phyloP scores from a whole-genome alignment of 495 filamentous ascomycete genomes.

The Podospora pseudocomata region DNA sequence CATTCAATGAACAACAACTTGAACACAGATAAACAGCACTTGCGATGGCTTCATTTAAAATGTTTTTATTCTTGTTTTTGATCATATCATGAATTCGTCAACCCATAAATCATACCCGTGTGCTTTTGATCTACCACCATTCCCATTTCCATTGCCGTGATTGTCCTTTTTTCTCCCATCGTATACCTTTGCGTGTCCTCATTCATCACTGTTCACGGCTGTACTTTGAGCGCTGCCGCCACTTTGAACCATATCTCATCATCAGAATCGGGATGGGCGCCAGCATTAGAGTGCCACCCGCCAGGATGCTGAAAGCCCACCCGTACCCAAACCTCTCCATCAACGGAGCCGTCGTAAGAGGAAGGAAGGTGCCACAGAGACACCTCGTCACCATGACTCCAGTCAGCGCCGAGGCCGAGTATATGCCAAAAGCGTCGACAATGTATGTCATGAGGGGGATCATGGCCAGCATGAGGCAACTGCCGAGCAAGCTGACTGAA shows the following conservation, averaged over 20 bases:
- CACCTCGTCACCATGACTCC: slow-evolving; percentile 52
- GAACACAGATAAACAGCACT: not conserved
- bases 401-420: slow-evolving; percentile 55
- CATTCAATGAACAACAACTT: not conserved
- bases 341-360: slow-evolving; percentile 46
- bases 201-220: slow-evolving; percentile 27
- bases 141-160: not conserved
- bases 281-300: slow-evolving; percentile 33
- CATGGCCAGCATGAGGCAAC: slow-evolving; percentile 39
- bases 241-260: slow-evolving; percentile 46
- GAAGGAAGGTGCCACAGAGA: slow-evolving; percentile 52
- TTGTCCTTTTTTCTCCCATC: not conserved
- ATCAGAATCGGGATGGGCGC: slow-evolving; percentile 51
- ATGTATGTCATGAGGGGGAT: slow-evolving; percentile 54
- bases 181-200: not conserved
- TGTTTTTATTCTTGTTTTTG: not conserved
- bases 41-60: not conserved
- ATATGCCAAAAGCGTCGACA: slow-evolving; percentile 55
- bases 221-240: slow-evolving; percentile 50
- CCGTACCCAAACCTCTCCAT: slow-evolving; percentile 47
- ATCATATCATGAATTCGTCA: not conserved
- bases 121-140: not conserved
- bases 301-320: slow-evolving; percentile 46
- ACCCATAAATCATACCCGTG: not conserved
- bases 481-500: slow-evolving; percentile 42